Evolutionary conservation across 371 early-diverging fungal genomes (phyloP).

Genomic region (Polyrhizophydium stewartii): DNA sequence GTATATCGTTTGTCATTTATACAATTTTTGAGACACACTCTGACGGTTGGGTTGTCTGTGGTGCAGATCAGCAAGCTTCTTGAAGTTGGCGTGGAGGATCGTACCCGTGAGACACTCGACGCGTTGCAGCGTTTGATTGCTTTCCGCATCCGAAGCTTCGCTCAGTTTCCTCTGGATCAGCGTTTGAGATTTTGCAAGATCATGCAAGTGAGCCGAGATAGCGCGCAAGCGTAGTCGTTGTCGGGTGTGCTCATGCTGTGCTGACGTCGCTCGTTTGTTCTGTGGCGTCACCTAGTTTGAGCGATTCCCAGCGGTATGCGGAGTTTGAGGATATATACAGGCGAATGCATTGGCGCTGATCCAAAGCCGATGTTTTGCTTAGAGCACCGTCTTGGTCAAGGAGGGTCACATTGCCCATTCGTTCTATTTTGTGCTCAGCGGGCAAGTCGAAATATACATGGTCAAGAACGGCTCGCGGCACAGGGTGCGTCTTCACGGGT

Average conservation of each 20-base stretch:
- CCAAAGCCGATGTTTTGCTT: not conserved
- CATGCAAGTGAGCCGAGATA: not conserved
- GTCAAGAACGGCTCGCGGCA: constrained; percentile 6
- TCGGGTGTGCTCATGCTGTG: not conserved
- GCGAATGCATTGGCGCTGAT: not conserved
- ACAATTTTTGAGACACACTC: not conserved
- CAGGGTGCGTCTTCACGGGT: not conserved
- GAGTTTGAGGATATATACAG: not conserved
- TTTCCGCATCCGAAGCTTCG: not conserved
- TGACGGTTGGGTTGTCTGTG: not conserved
- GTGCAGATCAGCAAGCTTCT: not conserved
- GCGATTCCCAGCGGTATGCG: not conserved
- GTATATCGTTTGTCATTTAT: not conserved
- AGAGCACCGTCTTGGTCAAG: constrained; percentile 13
- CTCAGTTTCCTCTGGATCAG: constrained; percentile 10
- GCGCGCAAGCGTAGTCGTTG: not conserved
- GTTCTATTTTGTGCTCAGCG: constrained; percentile 28
- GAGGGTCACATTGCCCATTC: constrained; percentile 19
- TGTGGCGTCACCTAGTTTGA: constrained; percentile 1
- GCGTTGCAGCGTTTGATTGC: not conserved
- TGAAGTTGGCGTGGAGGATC: not conserved
- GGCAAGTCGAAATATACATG: constrained; percentile 20
- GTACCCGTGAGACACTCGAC: not conserved
- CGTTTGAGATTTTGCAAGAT: constrained; percentile 8
- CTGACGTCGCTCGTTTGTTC: not conserved